phyloP scores from a whole-genome alignment of 352 stramenopile genomes.

The Phytopythium kandeliae region DNA sequence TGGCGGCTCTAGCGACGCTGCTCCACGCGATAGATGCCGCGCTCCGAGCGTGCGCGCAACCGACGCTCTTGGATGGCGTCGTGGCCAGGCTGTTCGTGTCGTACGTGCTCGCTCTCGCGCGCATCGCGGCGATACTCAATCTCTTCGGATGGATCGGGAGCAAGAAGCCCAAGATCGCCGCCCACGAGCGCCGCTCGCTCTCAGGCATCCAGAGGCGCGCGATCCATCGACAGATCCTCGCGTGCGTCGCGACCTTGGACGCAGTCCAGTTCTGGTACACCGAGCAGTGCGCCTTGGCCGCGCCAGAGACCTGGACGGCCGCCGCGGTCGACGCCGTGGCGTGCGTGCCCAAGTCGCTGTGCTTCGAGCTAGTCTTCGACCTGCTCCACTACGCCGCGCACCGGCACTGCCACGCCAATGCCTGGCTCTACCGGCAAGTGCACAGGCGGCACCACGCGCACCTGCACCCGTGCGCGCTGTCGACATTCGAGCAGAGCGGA shows the following conservation, averaged over 20 bases:
- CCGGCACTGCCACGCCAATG: conserved; percentile 38
- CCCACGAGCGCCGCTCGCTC: conserved; percentile 20
- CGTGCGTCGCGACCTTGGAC: conserved; percentile 35
- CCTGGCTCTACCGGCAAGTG: conserved; percentile 38
- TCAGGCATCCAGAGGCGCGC: conserved; percentile 14
- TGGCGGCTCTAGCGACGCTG: background rate
- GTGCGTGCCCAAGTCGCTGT: conserved; percentile 58
- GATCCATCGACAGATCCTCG: conserved; percentile 37
- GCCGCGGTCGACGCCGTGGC: conserved; percentile 10
- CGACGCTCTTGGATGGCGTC: background rate
- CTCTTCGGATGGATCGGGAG: conserved; percentile 52
- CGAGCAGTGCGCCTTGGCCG: background rate
- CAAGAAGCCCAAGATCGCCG: conserved; percentile 13
- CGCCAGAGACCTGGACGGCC: background rate
- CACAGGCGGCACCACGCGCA: conserved; percentile 63
- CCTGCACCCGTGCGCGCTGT: conserved; percentile 44
- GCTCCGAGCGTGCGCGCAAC: background rate
- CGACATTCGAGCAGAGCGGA: conserved; percentile 53
- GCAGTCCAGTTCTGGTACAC: conserved; percentile 25
- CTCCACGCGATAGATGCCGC: background rate
- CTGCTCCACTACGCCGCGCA: conserved; percentile 54
- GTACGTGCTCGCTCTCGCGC: conserved; percentile 19
- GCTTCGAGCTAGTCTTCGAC: conserved; percentile 59
- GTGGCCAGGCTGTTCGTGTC: background rate
- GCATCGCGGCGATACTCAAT: conserved; percentile 24